Percentiles rank a stretch among this genome's conserved stretches.
These are phyloP conservation scores for Zygoascus flipseniorum DNA, from an alignment of 805 yeast species.

Conservation along the genomic window DNA sequence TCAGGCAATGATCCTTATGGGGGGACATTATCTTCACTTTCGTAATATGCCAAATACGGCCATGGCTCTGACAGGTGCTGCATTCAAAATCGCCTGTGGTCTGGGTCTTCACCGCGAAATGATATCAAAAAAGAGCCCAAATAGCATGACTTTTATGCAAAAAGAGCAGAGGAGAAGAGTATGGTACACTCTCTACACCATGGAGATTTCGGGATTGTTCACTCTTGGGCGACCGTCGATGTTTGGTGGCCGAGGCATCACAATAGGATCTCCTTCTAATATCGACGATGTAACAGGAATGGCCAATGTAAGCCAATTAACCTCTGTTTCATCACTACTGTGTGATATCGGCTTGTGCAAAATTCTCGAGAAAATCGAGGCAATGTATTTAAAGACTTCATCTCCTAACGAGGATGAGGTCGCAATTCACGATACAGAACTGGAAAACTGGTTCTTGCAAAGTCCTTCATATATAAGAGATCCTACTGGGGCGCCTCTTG, in stretches of 20 bases:
- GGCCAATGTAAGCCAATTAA: neutral
- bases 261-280: neutral
- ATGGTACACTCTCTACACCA: neutral
- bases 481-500: neutral
- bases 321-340: neutral
- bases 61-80: constrained; percentile 1
- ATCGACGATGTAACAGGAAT: neutral
- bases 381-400: neutral
- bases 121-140: neutral
- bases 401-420: neutral
- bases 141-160: neutral
- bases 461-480: constrained; percentile 1
- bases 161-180: neutral
- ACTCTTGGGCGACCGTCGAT: constrained; percentile 2
- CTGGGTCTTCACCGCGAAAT: neutral
- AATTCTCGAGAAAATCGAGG: neutral
- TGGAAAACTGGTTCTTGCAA: neutral
- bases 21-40: constrained; percentile 1
- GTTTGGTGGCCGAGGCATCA: neutral
- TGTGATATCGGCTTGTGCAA: neutral
- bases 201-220: neutral
- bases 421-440: neutral
- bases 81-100: constrained; percentile 1
- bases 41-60: constrained; percentile 3
- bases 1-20: neutral